These are phyloP conservation scores for Colletotrichum incanum DNA, from an alignment of 2,329 filamentous ascomycete genomes.

Conservation along the genomic window DNA sequence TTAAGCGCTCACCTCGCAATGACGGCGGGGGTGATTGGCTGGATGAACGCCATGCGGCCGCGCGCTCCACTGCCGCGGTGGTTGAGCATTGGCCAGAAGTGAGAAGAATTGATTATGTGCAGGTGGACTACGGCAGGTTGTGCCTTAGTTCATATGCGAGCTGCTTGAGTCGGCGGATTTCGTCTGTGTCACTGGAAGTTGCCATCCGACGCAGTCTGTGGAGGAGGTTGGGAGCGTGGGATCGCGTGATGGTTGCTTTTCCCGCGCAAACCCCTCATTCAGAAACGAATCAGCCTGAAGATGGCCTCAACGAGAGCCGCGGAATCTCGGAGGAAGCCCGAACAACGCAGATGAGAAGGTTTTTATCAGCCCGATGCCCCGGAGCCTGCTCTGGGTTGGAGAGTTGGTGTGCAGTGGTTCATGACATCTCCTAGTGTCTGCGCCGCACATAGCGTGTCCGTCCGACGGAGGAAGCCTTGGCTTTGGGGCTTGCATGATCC, in stretches of 20 bases:
- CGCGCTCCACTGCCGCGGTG: slow-evolving; percentile 18
- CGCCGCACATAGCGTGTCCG: slow-evolving; percentile 1
- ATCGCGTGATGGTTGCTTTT: slow-evolving; percentile 11
- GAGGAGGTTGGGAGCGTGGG: slow-evolving; percentile 2
- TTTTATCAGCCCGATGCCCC: not conserved
- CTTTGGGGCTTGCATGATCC: not conserved
- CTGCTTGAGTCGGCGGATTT: not conserved
- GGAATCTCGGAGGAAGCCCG: not conserved
- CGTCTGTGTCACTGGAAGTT: slow-evolving; percentile 4
- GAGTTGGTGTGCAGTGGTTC: not conserved
- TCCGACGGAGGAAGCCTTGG: not conserved
- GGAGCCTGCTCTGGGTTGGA: not conserved
- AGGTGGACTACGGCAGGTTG: not conserved
- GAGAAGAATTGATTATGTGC: slow-evolving; percentile 9
- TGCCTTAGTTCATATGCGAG: slow-evolving; percentile 17
- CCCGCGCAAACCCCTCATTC: slow-evolving; percentile 13
- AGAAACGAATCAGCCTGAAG: not conserved
- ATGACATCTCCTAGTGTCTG: not conserved
- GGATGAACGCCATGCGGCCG: slow-evolving; percentile 17
- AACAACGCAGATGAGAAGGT: not conserved
- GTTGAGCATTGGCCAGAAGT: not conserved
- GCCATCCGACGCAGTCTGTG: not conserved
- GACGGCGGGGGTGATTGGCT: slow-evolving; percentile 15
- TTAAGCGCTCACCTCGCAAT: slow-evolving; percentile 20
- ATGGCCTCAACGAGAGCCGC: not conserved